Conservation (phyloP, 2,329 filamentous ascomycete genomes). For the Fusarium torreyae region DNA sequence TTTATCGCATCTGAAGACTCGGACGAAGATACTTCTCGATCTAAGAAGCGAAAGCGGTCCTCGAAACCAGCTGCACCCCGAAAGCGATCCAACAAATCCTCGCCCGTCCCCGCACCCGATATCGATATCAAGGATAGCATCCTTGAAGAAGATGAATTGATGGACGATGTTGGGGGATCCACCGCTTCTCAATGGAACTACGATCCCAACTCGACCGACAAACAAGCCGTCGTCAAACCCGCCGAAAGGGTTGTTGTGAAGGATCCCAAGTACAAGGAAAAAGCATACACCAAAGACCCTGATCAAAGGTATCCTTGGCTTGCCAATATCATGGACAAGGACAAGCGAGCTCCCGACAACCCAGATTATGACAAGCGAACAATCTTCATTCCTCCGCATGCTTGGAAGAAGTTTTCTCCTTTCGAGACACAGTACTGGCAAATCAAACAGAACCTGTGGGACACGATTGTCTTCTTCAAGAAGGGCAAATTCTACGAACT, state of each 20-base stretch:
- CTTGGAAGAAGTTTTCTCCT: slow-evolving; percentile 87
- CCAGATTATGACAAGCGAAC: slow-evolving; percentile 93
- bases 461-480: slow-evolving; percentile 99
- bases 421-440: slow-evolving; percentile 99
- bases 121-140: slow-evolving; percentile 59
- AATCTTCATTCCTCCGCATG: slow-evolving; percentile 87
- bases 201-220: slow-evolving; percentile 64
- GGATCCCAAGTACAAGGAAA: slow-evolving; percentile 66
- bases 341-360: slow-evolving; percentile 82
- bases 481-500: slow-evolving; percentile 99
- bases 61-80: slow-evolving; percentile 67
- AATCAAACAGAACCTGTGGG: slow-evolving; percentile 98
- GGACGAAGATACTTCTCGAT: slow-evolving; percentile 71
- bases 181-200: slow-evolving; percentile 88
- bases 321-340: slow-evolving; percentile 86
- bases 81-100: slow-evolving; percentile 74
- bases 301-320: slow-evolving; percentile 93
- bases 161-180: slow-evolving; percentile 73
- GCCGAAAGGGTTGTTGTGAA: slow-evolving; percentile 48
- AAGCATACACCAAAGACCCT: slow-evolving; percentile 85
- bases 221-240: slow-evolving; percentile 55
- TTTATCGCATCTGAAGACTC: slow-evolving; percentile 92
- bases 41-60: slow-evolving; percentile 84
- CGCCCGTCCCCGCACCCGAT: slow-evolving; percentile 47
- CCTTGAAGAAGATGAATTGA: slow-evolving; percentile 68